These are phyloP conservation scores for Trapa incisa DNA, from an alignment of 345 rosid species.

Conservation along the genomic window DNA sequence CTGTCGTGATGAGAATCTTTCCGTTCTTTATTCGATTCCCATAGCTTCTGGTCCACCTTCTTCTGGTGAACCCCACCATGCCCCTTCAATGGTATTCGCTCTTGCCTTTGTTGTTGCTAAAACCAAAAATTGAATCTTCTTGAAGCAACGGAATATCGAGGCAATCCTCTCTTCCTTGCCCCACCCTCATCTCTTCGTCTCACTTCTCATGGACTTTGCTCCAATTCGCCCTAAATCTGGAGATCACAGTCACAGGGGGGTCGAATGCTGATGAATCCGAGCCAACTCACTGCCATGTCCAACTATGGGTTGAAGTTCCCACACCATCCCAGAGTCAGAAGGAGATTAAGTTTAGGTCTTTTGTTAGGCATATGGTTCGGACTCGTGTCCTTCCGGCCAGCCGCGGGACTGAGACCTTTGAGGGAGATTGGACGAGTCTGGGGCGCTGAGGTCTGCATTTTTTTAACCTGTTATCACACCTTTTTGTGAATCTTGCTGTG, in stretches of 20 bases:
- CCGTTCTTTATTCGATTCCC: neutral
- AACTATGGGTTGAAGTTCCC: conserved; percentile 8
- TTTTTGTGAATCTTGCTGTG: neutral
- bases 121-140: conserved; percentile 46
- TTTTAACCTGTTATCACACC: neutral
- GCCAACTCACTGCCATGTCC: conserved; percentile 2
- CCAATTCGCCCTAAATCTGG: conserved; percentile 13
- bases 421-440: conserved; percentile 79
- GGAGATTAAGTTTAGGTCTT: conserved; percentile 31
- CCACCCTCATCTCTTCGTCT: neutral
- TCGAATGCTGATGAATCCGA: conserved; percentile 4
- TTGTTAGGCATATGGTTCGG: conserved; percentile 45
- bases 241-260: conserved; percentile 6
- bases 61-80: neutral
- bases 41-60: neutral
- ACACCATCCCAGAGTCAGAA: neutral
- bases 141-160: conserved; percentile 43
- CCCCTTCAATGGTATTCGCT: neutral
- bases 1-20: neutral
- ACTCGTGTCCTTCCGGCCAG: conserved; percentile 37
- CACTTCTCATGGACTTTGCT: conserved; percentile 14
- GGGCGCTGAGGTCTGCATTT: conserved; percentile 77
- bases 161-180: neutral
- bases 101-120: conserved; percentile 5
- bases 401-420: conserved; percentile 58